Conservation (phyloP, 2,329 filamentous ascomycete genomes). For the Calonectria ilicicola region DNA sequence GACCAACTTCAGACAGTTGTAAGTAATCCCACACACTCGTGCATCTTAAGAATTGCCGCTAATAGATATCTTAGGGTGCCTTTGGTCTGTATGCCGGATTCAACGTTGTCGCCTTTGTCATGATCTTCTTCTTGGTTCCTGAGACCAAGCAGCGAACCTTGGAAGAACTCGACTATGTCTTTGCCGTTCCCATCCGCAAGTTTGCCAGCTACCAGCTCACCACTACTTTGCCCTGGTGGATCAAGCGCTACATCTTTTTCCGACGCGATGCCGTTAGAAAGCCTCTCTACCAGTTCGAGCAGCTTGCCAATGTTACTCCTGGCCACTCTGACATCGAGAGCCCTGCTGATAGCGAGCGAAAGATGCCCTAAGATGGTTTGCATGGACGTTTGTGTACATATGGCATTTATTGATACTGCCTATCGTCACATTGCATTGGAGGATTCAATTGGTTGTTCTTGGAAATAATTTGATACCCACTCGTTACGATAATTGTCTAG, state of each 20-base stretch:
- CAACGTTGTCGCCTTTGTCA: constrained; percentile 64
- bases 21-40: not conserved
- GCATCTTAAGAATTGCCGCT: not conserved
- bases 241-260: constrained; percentile 46
- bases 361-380: constrained; percentile 10
- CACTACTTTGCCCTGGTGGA: constrained; percentile 32
- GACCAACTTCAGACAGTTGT: constrained; percentile 42
- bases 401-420: not conserved
- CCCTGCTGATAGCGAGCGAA: constrained; percentile 23
- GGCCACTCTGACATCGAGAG: constrained; percentile 30
- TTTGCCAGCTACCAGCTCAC: constrained; percentile 52
- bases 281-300: constrained; percentile 54
- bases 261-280: constrained; percentile 45
- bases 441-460: not conserved
- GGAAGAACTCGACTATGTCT: constrained; percentile 64
- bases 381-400: not conserved
- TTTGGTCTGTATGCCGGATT: constrained; percentile 67
- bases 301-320: constrained; percentile 29
- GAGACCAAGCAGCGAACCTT: constrained; percentile 68
- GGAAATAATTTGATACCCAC: constrained; percentile 23
- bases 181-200: constrained; percentile 57
- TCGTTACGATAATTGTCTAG: constrained; percentile 14
- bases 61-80: constrained; percentile 44
- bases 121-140: constrained; percentile 62
- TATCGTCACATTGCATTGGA: not conserved